Evolutionary conservation across 306 rosid genomes (phyloP).

Genomic region (Pyrus bretschneideri): DNA sequence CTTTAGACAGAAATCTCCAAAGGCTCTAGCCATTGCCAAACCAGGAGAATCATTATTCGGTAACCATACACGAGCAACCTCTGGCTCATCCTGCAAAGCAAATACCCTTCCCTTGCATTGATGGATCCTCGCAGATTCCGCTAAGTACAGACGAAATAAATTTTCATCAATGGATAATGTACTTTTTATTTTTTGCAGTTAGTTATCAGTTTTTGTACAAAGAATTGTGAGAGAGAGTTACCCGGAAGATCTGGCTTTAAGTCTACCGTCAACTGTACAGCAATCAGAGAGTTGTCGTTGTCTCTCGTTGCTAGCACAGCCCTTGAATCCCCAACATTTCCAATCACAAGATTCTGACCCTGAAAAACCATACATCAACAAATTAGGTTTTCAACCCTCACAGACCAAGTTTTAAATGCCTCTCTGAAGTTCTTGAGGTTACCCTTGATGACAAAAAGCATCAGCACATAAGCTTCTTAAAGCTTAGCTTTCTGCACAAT

Average conservation of each 20-base stretch:
- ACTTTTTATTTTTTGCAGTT: neutral
- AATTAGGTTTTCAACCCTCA: neutral
- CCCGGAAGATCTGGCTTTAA: constrained; percentile 57
- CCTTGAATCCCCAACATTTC: constrained; percentile 52
- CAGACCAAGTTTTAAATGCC: neutral
- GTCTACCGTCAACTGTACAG: constrained; percentile 44
- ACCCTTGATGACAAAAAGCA: neutral
- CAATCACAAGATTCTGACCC: constrained; percentile 42
- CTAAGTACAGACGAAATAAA: constrained; percentile 17
- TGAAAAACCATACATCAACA: neutral
- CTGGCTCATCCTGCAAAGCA: constrained; percentile 58
- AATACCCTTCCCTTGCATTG: constrained; percentile 55
- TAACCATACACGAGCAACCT: constrained; percentile 57
- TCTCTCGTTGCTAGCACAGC: constrained; percentile 48
- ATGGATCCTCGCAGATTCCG: constrained; percentile 55
- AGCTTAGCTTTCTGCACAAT: neutral
- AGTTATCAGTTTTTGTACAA: neutral
- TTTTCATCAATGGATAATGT: neutral
- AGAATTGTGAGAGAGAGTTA: constrained; percentile 7
- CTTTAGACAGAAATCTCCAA: constrained; percentile 56
- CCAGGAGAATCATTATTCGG: constrained; percentile 54
- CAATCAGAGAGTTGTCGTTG: constrained; percentile 28
- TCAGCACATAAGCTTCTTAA: neutral
- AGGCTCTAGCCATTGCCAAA: constrained; percentile 59
- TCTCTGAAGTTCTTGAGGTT: neutral